Percentiles rank a stretch among this genome's conserved stretches.
Evolutionary conservation across 225 moss, liverwort and hornwort species (phyloP).

Genomic region (Bryum argenteum): DNA sequence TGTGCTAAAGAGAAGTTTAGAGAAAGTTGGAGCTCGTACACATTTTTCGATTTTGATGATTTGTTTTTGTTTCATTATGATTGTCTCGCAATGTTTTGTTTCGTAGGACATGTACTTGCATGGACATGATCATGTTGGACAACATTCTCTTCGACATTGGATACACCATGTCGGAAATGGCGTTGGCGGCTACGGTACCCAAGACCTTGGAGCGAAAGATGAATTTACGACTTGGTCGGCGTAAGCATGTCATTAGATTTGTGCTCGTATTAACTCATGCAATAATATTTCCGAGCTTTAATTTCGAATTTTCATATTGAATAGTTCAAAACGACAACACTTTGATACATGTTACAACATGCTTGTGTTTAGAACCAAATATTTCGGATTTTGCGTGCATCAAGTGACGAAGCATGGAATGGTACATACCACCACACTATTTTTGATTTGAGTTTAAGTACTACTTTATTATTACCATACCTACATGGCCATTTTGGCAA

Average conservation of each 20-base stretch:
- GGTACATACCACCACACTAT: background rate
- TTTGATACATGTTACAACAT: background rate
- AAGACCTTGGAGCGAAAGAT: slow-evolving; percentile 1
- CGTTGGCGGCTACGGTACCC: slow-evolving; percentile 22
- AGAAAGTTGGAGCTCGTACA: background rate
- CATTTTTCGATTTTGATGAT: background rate
- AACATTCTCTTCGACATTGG: slow-evolving; percentile 26
- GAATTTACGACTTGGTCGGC: slow-evolving; percentile 23
- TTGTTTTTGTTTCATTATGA: background rate
- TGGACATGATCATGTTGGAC: slow-evolving; percentile 40
- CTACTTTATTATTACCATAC: background rate
- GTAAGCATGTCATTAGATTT: slow-evolving; percentile 2
- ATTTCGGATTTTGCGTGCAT: slow-evolving; percentile 35
- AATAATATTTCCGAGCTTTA: no score
- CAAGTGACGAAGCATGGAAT: slow-evolving; percentile 20
- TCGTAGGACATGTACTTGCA: slow-evolving; percentile 36
- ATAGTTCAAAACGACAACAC: no score
- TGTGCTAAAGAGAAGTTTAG: background rate
- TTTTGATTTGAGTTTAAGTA: background rate
- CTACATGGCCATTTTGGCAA: background rate
- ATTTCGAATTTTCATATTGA: no score
- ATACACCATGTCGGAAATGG: slow-evolving; percentile 34
- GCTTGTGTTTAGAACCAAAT: background rate
- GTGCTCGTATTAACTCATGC: no score
- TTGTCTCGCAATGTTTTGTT: background rate